phyloP scores from a whole-genome alignment of 2,329 filamentous ascomycete genomes.

The Lojkania enalia region DNA sequence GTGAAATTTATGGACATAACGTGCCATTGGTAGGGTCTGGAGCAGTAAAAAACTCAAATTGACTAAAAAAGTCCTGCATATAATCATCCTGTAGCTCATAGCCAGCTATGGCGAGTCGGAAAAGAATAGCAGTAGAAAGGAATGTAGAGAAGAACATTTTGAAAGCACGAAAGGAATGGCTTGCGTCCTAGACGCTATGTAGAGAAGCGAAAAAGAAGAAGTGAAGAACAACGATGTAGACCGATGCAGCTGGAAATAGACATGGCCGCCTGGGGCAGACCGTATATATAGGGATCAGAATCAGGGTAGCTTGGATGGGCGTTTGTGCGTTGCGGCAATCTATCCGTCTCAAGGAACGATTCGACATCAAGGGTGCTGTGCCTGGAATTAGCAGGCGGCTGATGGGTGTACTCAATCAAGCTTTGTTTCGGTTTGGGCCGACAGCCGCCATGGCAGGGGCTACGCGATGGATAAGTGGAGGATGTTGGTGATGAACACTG shows the following conservation, averaged over 20 bases:
- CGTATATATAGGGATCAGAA: conserved; percentile 28
- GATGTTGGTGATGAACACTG: conserved; percentile 21
- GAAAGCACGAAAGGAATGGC: conserved; percentile 31
- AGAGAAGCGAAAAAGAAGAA: conserved; percentile 24
- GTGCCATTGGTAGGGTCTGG: conserved; percentile 51
- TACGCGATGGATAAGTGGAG: conserved; percentile 18
- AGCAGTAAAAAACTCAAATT: conserved; percentile 50
- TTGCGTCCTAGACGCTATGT: conserved; percentile 38
- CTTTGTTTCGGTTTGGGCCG: conserved; percentile 28
- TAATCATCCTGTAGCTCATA: conserved; percentile 48
- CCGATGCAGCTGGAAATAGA: conserved; percentile 16
- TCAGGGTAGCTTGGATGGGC: conserved; percentile 4
- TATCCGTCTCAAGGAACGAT: conserved; percentile 12
- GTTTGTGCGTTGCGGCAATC: conserved; percentile 13
- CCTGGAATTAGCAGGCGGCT: conserved; percentile 16
- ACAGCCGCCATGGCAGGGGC: conserved; percentile 15
- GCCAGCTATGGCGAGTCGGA: conserved; percentile 43
- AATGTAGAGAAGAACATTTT: conserved; percentile 41
- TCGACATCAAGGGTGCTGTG: conserved; percentile 18
- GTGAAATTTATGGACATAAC: neutral
- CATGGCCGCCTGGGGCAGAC: conserved; percentile 11
- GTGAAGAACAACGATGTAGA: conserved; percentile 23
- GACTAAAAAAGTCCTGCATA: conserved; percentile 49
- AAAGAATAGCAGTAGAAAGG: conserved; percentile 39
- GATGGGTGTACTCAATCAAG: conserved; percentile 20